Base-by-base conservation (phyloP, 257 asterid genomes). In the Lithospermum erythrorhizon region DNA sequence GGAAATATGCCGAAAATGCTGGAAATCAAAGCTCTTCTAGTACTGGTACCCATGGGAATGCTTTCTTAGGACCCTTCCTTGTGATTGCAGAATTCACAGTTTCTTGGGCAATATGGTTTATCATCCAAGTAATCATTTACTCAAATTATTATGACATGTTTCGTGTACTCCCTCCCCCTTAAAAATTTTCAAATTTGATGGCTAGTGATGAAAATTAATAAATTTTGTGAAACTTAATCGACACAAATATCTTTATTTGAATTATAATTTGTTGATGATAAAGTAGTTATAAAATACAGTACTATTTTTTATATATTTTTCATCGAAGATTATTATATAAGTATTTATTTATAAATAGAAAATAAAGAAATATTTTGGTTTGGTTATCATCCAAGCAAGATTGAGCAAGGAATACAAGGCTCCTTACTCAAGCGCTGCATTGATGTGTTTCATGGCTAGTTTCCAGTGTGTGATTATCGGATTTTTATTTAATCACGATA, bases 91-190 rank as follows among this genome's bases (percentile, higher is more conserved):
- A 97, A n/a, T n/a, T n/a, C 61, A 78, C 94, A 20, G 53, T 84
- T 71, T 70, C 97, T 20, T 91, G 95, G 90, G 90, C 95, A 6
- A 57, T 80, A 6, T 88, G 93, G 94, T 54, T 89, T 21, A 86
- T 82, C 59, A 67, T 86, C 75, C 97, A 86, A 72, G 96, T 87
- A 72, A 72, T 65, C 19, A n/a, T 53, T 11, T 5, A 41, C 49
- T 41, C 11, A 10, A 1, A 9, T 37, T 9, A 37, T 37, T 41
- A 41, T 41, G 0, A 41, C 18, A 35, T 11, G 47, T 35, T 35
- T 11, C 47, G 7, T 35, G 3, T 8, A 13, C 18, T 41, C 45
- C 45, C 45, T 41, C 18, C 18, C 2, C 49, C 49, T 3, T n/a
- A n/a, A 53, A 0, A 4, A n/a, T 53, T n/a, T 16, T 1, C 11